phyloP scores from a whole-genome alignment of 2,329 filamentous ascomycete genomes.

The Diaporthe amygdali region DNA sequence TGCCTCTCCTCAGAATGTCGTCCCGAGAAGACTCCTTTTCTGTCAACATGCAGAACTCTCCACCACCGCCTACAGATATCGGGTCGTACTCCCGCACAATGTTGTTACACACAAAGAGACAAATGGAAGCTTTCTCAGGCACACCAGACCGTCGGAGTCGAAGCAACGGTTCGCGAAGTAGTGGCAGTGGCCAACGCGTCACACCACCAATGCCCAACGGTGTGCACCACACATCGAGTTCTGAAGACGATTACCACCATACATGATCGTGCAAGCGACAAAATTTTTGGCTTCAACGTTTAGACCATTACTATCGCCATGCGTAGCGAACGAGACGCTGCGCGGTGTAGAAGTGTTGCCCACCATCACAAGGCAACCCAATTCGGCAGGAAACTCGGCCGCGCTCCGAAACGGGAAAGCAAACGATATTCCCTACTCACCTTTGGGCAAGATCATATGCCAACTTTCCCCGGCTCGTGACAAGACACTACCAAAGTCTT shows the following conservation, averaged over 20 bases:
- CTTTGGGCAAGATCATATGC: too few species aligned
- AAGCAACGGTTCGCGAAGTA: background rate
- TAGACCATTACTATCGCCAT: background rate
- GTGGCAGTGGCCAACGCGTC: slow-evolving; percentile 16
- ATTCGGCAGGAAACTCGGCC: background rate
- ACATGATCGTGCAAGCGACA: slow-evolving; percentile 24
- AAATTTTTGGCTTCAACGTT: background rate
- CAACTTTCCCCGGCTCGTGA: background rate
- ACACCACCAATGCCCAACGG: slow-evolving; percentile 35
- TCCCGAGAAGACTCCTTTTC: slow-evolving; percentile 29
- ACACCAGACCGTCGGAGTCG: slow-evolving; percentile 43
- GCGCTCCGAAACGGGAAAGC: background rate
- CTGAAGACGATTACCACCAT: slow-evolving; percentile 28
- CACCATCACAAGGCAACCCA: background rate
- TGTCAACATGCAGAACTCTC: slow-evolving; percentile 29
- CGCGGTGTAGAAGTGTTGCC: background rate
- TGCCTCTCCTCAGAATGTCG: slow-evolving; percentile 30
- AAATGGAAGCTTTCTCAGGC: slow-evolving; percentile 64
- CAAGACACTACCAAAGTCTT: background rate
- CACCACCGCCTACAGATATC: slow-evolving; percentile 35
- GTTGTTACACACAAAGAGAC: slow-evolving; percentile 68
- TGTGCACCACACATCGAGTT: slow-evolving; percentile 18
- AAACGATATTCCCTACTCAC: background rate
- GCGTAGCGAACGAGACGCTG: background rate
- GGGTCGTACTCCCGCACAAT: slow-evolving; percentile 62